phyloP scores from a whole-genome alignment of 1,284 basidiomycete species.

The Xerocomus nothofagi region DNA sequence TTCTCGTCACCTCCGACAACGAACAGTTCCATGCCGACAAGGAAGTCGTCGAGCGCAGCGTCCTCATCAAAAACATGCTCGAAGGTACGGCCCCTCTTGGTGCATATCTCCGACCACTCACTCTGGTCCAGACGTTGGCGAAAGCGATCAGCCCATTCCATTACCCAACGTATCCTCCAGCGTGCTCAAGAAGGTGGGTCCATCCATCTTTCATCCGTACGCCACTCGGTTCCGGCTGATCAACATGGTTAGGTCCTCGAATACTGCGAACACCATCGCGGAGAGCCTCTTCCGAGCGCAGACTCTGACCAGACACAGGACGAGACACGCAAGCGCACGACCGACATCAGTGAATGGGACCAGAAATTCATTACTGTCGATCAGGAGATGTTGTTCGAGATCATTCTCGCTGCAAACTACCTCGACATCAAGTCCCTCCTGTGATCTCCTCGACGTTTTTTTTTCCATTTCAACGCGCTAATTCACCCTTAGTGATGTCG shows the following conservation, averaged over 20 bases:
- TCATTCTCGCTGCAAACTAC: constrained; percentile 99
- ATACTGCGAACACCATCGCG: constrained; percentile 98
- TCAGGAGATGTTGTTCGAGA: constrained; percentile 98
- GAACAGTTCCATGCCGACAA: constrained; percentile 94
- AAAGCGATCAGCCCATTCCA: constrained; percentile 91
- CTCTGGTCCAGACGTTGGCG: constrained; percentile 76
- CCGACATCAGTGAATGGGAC: constrained; percentile 99
- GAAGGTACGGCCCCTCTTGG: constrained; percentile 65
- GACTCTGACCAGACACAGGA: constrained; percentile 82
- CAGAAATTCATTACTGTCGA: constrained; percentile 97
- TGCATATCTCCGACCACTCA: constrained; percentile 13
- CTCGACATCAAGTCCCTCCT: constrained; percentile 99
- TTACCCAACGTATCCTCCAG: constrained; percentile 96
- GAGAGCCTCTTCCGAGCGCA: constrained; percentile 89
- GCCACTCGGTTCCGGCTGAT: constrained; percentile 3
- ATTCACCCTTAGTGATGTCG: constrained; percentile 75
- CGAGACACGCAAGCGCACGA: constrained; percentile 95
- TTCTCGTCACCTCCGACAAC: constrained; percentile 90
- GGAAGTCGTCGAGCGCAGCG: constrained; percentile 92
- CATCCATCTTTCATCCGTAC: constrained; percentile 2
- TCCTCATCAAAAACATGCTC: constrained; percentile 99
- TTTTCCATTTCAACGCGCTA: constrained; percentile 3
- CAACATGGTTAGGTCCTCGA: constrained; percentile 77
- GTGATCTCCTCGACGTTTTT: constrained; percentile 46
- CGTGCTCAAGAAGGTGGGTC: constrained; percentile 89